Evolutionary conservation across 2,329 filamentous ascomycete species (phyloP).

Genomic region (Epichloe amarillans): DNA sequence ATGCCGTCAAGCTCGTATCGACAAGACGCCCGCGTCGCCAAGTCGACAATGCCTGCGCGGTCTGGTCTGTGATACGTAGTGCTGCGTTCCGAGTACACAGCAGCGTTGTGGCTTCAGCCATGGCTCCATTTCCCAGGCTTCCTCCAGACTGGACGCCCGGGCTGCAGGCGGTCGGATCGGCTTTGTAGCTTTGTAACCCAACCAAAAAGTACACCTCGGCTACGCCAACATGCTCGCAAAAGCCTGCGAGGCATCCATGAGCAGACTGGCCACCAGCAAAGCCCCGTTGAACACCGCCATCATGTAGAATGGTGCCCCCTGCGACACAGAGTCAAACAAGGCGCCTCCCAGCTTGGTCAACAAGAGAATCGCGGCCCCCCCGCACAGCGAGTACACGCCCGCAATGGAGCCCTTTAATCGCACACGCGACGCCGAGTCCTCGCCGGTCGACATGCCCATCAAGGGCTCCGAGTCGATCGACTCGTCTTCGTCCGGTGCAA

Average conservation of each 20-base stretch:
- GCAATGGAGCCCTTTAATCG: constrained; percentile 85
- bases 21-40: neutral
- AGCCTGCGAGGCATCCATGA: constrained; percentile 33
- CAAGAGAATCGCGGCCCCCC: constrained; percentile 77
- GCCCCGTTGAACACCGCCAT: constrained; percentile 80
- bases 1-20: constrained; percentile 1
- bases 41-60: neutral
- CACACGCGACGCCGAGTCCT: constrained; percentile 32
- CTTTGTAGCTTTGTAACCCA: too few relatives aligned
- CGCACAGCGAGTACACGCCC: constrained; percentile 83
- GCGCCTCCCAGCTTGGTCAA: constrained; percentile 84
- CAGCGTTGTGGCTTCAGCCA: neutral
- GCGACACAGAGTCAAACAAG: constrained; percentile 64
- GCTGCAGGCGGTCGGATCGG: too few relatives aligned
- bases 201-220: neutral
- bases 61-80: neutral
- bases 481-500: constrained; percentile 21
- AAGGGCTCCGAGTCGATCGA: constrained; percentile 26
- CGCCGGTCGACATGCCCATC: constrained; percentile 18
- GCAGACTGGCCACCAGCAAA: constrained; percentile 45
- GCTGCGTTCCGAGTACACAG: neutral
- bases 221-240: constrained; percentile 15
- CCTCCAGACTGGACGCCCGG: too few relatives aligned
- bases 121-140: neutral
- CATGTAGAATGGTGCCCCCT: constrained; percentile 81